phyloP scores from a whole-genome alignment of 352 stramenopile genomes.

The Ophiocytium majus region DNA sequence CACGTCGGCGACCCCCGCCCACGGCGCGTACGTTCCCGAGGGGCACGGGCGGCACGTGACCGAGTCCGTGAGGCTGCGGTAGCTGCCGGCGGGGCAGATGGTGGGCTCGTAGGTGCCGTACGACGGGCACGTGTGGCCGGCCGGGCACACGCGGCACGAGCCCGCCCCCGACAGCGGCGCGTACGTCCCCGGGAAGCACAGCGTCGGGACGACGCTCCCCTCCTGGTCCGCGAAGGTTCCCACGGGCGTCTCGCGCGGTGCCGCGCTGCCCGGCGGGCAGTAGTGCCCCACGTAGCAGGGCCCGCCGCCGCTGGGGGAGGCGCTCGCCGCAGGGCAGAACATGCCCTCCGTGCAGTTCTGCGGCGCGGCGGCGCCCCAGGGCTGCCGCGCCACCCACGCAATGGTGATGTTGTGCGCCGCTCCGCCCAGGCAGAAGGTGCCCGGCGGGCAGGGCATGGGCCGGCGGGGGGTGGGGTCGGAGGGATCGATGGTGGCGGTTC shows the following conservation, averaged over 20 bases:
- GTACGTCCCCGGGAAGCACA: conserved; percentile 95
- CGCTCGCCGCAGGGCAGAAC: conserved; percentile 81
- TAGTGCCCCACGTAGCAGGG: conserved; percentile 91
- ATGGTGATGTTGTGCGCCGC: conserved; percentile 84
- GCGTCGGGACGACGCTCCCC: conserved; percentile 81
- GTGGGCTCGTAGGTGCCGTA: conserved; percentile 94
- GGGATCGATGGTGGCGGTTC: conserved; percentile 83
- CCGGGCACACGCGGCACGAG: conserved; percentile 83
- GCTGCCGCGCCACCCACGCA: conserved; percentile 79
- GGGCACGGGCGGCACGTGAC: conserved; percentile 90
- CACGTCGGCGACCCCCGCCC: conserved; percentile 85
- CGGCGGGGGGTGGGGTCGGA: conserved; percentile 65
- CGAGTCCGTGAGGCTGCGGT: conserved; percentile 87
- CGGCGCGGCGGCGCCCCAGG: conserved; percentile 73
- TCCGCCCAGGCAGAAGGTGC: conserved; percentile 90
- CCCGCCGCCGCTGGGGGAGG: conserved; percentile 71
- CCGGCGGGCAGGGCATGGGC: conserved; percentile 78
- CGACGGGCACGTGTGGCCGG: conserved; percentile 77
- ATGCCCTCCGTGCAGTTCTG: conserved; percentile 88
- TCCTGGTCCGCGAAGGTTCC: conserved; percentile 80
- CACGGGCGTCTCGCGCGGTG: conserved; percentile 79
- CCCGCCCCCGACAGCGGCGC: conserved; percentile 80
- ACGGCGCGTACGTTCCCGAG: conserved; percentile 86
- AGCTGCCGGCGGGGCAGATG: conserved; percentile 85
- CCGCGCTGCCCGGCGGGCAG: conserved; percentile 80